These are phyloP conservation scores for Sclerotinia sclerotiorum DNA, from an alignment of 2,329 filamentous ascomycete genomes.

Conservation along the genomic window DNA sequence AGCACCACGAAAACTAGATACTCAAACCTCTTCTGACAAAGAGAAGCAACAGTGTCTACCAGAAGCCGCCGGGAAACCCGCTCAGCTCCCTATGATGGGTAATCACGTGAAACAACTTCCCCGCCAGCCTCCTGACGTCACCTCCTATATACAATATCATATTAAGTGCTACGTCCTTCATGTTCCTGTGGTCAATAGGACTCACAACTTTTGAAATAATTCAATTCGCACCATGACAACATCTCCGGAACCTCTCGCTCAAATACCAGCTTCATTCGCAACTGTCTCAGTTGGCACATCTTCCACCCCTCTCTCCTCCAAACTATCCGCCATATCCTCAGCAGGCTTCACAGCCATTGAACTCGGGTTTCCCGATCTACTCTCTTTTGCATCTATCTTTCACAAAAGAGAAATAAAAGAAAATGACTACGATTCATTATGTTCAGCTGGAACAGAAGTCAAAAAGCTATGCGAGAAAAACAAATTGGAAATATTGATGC, in stretches of 20 bases:
- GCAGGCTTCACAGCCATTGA: constrained; percentile 70
- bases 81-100: background rate
- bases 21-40: constrained; percentile 9
- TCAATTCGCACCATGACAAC: constrained; percentile 11
- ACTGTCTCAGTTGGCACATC: constrained; percentile 54
- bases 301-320: constrained; percentile 56
- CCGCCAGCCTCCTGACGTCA: constrained; percentile 18
- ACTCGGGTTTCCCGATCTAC: constrained; percentile 71
- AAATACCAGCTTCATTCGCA: constrained; percentile 53
- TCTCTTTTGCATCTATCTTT: constrained; percentile 58
- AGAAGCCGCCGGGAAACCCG: constrained; percentile 23
- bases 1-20: background rate
- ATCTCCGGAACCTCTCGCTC: constrained; percentile 27
- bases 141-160: background rate
- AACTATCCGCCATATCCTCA: constrained; percentile 60
- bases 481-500: constrained; percentile 62
- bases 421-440: constrained; percentile 60
- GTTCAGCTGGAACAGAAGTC: constrained; percentile 54
- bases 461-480: constrained; percentile 54
- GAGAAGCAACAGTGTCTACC: constrained; percentile 11
- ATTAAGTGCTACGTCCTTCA: background rate
- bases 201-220: background rate
- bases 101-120: constrained; percentile 16
- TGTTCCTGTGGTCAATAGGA: background rate
- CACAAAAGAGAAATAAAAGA: constrained; percentile 52